These are phyloP conservation scores for Lichtheimia corymbifera DNA, from an alignment of 371 early-diverging fungal genomes.

Conservation along the genomic window DNA sequence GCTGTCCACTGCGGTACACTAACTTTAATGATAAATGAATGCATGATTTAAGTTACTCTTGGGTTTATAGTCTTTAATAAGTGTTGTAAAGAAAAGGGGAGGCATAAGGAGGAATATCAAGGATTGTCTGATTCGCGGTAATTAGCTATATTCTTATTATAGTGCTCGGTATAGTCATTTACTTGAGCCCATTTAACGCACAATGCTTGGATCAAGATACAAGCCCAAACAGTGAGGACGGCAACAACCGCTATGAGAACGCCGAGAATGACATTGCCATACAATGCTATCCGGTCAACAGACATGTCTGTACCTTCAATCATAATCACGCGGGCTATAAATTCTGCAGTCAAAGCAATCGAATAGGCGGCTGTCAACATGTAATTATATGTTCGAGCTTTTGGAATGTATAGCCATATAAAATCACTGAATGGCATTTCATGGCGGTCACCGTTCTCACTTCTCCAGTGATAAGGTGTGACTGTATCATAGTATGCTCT, in stretches of 20 bases:
- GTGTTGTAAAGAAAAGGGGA: too few species aligned
- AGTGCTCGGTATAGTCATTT: too few species aligned
- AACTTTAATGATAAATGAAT: too few species aligned
- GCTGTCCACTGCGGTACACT: too few species aligned
- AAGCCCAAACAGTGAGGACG: too few species aligned
- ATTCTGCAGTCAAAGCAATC: neutral
- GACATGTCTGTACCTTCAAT: neutral
- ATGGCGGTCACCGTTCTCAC: slow-evolving; percentile 21
- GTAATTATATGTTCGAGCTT: slow-evolving; percentile 13
- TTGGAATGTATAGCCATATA: slow-evolving; percentile 19
- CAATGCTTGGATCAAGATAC: too few species aligned
- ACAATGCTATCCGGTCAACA: neutral
- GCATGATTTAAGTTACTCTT: too few species aligned
- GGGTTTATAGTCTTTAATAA: too few species aligned
- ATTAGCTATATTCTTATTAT: too few species aligned
- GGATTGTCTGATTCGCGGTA: too few species aligned
- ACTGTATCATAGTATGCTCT: slow-evolving; percentile 25
- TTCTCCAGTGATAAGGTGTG: slow-evolving; percentile 22
- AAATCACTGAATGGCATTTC: slow-evolving; percentile 23
- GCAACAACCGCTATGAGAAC: neutral
- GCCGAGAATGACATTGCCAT: neutral
- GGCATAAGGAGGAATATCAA: too few species aligned
- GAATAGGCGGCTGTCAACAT: neutral
- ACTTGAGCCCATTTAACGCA: too few species aligned
- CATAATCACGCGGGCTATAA: slow-evolving; percentile 2